A percentile compares a stretch with the other conserved stretches of the same genome.
Evolutionary conservation across 2,329 filamentous ascomycete genomes (phyloP).

Genomic region (Gyromitra esculenta): DNA sequence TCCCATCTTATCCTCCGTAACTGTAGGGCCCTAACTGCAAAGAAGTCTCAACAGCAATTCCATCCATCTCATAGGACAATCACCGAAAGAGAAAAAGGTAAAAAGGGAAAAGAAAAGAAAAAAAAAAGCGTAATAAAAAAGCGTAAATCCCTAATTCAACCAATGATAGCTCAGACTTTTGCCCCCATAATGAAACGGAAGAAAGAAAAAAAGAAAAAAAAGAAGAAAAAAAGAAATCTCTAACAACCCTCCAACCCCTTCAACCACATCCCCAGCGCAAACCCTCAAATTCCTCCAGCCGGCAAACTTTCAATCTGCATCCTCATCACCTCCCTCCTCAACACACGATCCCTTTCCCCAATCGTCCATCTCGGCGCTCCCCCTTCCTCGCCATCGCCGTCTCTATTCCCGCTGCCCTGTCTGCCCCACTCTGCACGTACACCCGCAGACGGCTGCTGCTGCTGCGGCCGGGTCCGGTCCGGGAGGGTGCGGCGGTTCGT

Average conservation of each 20-base stretch:
- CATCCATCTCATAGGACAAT: too few relatives aligned
- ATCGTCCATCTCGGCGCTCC: slow-evolving; percentile 29
- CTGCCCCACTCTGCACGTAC: slow-evolving; percentile 18
- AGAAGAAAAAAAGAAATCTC: not conserved
- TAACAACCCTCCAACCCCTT: not conserved
- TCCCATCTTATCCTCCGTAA: too few relatives aligned
- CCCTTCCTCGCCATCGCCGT: slow-evolving; percentile 14
- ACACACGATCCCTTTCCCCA: slow-evolving; percentile 35
- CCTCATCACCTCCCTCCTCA: slow-evolving; percentile 49
- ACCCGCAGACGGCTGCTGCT: not conserved
- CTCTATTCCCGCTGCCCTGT: slow-evolving; percentile 21
- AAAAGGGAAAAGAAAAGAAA: not conserved
- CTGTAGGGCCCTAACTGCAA: not conserved
- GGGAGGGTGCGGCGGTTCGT: not conserved
- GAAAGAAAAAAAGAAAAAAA: not conserved
- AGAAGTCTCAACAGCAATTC: not conserved
- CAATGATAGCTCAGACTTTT: not conserved
- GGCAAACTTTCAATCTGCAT: slow-evolving; percentile 53
- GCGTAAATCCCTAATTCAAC: not conserved
- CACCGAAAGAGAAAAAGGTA: not conserved
- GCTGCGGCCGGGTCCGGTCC: not conserved
- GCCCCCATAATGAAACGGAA: too few relatives aligned
- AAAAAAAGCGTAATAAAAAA: not conserved
- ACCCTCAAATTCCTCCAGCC: slow-evolving; percentile 8
- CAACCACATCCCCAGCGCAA: not conserved